Base-by-base conservation (phyloP, 108 stramenopile genomes). In the Cyclostephanos tholiformis region DNA sequence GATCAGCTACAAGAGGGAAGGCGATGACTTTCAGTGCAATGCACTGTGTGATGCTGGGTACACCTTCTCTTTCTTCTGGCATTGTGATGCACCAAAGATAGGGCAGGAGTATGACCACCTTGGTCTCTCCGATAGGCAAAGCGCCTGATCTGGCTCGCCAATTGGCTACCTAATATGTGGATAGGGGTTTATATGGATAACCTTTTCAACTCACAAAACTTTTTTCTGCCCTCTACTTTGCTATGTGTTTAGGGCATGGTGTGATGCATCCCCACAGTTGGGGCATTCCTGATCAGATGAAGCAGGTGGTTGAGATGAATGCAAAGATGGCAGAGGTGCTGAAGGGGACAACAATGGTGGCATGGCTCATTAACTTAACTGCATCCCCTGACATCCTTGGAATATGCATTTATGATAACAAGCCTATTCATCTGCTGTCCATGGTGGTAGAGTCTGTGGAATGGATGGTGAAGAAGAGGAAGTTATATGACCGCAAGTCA, bases 71-170 rank as follows among this genome's bases (percentile, higher is more conserved):
- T 80, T 69, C 39, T 66, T 84, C 41, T 63, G 75, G 6, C 49
- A 81, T 25, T 82, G 79, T 8, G 56, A 62, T 13, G 26, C 48
- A 22, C 75, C 74, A 19, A 79, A 83, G 36, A 64, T 87, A 7
- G 58, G 46, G 2, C 65, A 43, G 20, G 17, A 52, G 75, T 86
- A 69, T 75, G 79, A 67, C 19, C 46, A 61, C 16, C 84, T 88
- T 60, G 77, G 82, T 20, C 58, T 88, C 22, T 88, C 87, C 63
- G 88, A 62, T 74, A 83, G 82, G 87, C 59, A 82, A 83, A 86
- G 51, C 59, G 39, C 82, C 82, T 72, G 77, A 82, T 49, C 82
- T 85, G n/a, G 84, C 82, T 60, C 84, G 87, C 64, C 80, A 5
- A 49, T 0, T 0, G 55, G 10, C 46, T 66, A 14, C 41, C 41